phyloP scores from a whole-genome alignment of 164 flowering plant species.

The Nymphaea thermarum region DNA sequence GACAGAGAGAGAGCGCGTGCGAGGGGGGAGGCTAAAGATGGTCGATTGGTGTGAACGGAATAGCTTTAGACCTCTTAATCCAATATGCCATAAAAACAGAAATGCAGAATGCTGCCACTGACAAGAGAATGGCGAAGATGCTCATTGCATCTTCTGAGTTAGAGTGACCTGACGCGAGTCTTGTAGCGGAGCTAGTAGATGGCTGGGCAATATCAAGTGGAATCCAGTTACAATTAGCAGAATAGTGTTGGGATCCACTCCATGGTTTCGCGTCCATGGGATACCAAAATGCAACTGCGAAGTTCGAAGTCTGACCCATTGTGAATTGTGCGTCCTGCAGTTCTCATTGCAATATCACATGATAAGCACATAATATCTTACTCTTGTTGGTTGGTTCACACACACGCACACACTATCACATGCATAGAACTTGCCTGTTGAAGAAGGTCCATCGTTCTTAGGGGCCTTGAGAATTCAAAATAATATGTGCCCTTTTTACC shows the following conservation, averaged over 20 bases:
- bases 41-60: constrained; percentile 56
- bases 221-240: constrained; percentile 79
- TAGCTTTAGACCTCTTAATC: constrained; percentile 24
- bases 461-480: constrained; percentile 92
- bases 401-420: neutral
- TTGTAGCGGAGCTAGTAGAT: constrained; percentile 14
- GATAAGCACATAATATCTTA: neutral
- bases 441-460: constrained; percentile 89
- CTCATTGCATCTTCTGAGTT: constrained; percentile 45
- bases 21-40: constrained; percentile 17
- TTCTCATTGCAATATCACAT: neutral
- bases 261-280: constrained; percentile 75
- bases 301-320: constrained; percentile 55
- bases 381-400: neutral
- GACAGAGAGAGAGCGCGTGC: too few species aligned
- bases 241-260: constrained; percentile 86
- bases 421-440: constrained; percentile 56
- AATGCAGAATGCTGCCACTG: constrained; percentile 47
- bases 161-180: constrained; percentile 6
- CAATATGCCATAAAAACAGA: constrained; percentile 53
- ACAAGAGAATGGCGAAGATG: constrained; percentile 63
- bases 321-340: constrained; percentile 87
- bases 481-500: constrained; percentile 68
- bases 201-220: constrained; percentile 38
- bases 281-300: constrained; percentile 91